phyloP scores from a whole-genome alignment of 2,329 filamentous ascomycete genomes.

The Paracamarosporium sp. region DNA sequence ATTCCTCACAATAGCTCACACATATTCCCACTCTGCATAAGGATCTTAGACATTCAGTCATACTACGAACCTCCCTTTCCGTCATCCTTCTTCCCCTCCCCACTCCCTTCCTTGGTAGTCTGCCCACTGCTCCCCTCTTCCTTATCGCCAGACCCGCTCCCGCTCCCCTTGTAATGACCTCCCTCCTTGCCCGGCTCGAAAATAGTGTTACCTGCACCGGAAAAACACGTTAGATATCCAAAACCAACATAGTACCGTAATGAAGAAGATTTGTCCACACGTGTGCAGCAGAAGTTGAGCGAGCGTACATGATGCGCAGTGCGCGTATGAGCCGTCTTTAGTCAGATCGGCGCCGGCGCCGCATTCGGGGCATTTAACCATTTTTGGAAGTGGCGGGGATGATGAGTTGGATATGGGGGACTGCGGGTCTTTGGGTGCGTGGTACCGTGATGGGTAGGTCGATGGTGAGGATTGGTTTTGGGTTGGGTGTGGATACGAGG shows the following conservation, averaged over 20 bases:
- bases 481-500: no score
- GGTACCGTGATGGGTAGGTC: neutral
- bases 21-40: no score
- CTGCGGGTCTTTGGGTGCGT: neutral
- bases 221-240: no score
- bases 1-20: no score
- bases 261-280: no score
- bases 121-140: conserved; percentile 23
- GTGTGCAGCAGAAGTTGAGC: neutral
- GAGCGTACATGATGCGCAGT: conserved; percentile 37
- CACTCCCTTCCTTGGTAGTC: conserved; percentile 8
- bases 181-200: conserved; percentile 39
- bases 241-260: neutral
- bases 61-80: neutral
- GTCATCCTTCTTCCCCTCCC: neutral
- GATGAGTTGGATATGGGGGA: neutral
- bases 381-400: neutral
- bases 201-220: conserved; percentile 32
- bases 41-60: neutral
- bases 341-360: conserved; percentile 35
- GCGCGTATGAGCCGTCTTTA: conserved; percentile 34
- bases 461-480: neutral
- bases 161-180: conserved; percentile 29
- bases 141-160: conserved; percentile 33
- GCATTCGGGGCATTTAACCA: conserved; percentile 32